These are phyloP conservation scores for Aspergillus neoniger DNA, from an alignment of 2,329 filamentous ascomycete species.

Conservation along the genomic window DNA sequence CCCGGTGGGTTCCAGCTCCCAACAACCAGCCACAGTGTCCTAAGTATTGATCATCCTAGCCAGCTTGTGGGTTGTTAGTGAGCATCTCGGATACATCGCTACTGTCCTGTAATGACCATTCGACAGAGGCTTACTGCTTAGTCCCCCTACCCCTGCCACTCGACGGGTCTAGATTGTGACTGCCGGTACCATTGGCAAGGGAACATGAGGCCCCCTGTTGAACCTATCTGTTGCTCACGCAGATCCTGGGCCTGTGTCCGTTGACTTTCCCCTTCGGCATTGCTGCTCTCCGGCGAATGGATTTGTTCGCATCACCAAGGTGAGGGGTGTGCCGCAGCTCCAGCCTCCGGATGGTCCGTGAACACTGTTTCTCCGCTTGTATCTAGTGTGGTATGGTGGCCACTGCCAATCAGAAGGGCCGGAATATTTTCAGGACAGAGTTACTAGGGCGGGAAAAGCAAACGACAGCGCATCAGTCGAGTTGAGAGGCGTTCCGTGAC, in stretches of 20 bases:
- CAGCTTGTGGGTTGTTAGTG: slow-evolving; percentile 13
- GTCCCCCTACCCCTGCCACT: slow-evolving; percentile 2
- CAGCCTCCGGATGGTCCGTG: slow-evolving; percentile 1
- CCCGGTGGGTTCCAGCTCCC: neutral
- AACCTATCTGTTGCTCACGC: neutral
- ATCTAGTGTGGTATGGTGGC: neutral
- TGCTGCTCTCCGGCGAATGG: neutral
- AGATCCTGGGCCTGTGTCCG: neutral
- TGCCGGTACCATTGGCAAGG: slow-evolving; percentile 1
- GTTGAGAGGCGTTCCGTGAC: neutral
- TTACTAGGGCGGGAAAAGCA: neutral
- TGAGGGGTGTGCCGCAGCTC: neutral
- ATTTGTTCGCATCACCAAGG: neutral
- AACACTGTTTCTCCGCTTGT: neutral
- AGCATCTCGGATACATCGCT: slow-evolving; percentile 2
- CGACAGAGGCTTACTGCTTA: neutral
- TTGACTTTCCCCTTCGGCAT: neutral
- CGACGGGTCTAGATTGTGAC: slow-evolving; percentile 6
- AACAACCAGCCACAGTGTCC: neutral
- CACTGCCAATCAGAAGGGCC: slow-evolving; percentile 1
- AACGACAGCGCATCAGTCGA: neutral
- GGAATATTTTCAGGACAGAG: neutral
- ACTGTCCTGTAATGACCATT: slow-evolving; percentile 5
- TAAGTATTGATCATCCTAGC: slow-evolving; percentile 7
- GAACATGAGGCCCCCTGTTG: neutral